These are phyloP conservation scores for Takashimella koratensis DNA, from an alignment of 1,284 basidiomycete genomes.

Conservation along the genomic window DNA sequence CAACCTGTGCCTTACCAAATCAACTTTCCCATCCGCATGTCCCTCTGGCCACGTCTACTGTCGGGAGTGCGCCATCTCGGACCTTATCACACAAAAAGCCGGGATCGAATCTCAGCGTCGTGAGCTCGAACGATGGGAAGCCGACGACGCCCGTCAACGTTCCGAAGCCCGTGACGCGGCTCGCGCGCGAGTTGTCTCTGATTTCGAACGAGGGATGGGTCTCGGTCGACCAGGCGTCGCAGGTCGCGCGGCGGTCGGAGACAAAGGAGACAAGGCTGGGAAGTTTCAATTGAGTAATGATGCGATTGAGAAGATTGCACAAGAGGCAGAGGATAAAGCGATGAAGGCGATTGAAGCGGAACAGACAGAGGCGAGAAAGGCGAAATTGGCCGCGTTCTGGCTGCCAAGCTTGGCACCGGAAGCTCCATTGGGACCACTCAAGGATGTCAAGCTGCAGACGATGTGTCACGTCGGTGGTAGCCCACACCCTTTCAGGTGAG, in stretches of 20 bases:
- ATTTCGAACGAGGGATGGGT: conserved; percentile 76
- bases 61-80: conserved; percentile 66
- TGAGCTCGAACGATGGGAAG: conserved; percentile 65
- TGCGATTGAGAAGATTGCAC: conserved; percentile 64
- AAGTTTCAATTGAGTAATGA: conserved; percentile 72
- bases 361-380: conserved; percentile 69
- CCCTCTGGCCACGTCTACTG: conserved; percentile 78
- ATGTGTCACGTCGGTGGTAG: conserved; percentile 74
- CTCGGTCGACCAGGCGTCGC: conserved; percentile 44
- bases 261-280: conserved; percentile 61
- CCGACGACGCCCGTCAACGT: conserved; percentile 70
- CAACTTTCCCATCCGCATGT: conserved; percentile 70
- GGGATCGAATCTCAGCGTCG: conserved; percentile 81
- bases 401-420: conserved; percentile 81
- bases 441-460: conserved; percentile 78
- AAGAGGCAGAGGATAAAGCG: conserved; percentile 79
- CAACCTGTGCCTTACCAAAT: conserved; percentile 73
- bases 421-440: conserved; percentile 59
- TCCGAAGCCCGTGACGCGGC: conserved; percentile 64
- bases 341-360: conserved; percentile 75
- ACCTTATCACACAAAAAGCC: conserved; percentile 65
- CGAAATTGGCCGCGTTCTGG: conserved; percentile 93
- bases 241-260: conserved; percentile 6
- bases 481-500: conserved; percentile 68
- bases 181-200: conserved; percentile 72